Conservation (phyloP, 164 flowering plant species). For the Pachysandra terminalis region DNA sequence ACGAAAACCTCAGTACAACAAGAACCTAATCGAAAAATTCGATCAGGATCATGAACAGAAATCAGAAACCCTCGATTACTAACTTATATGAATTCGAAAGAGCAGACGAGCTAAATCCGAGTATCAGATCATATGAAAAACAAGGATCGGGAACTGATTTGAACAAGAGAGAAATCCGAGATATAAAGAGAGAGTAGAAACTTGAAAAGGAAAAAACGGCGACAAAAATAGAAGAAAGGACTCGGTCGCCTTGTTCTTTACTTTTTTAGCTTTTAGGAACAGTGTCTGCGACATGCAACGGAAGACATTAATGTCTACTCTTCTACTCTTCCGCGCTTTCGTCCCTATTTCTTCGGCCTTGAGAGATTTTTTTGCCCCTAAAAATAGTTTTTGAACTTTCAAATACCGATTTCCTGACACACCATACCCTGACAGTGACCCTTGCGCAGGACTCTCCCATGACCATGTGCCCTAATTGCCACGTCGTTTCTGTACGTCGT, state of each 20-base stretch:
- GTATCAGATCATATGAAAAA: background rate
- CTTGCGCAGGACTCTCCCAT: no score
- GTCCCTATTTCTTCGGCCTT: background rate
- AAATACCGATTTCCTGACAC: slow-evolving; percentile 5
- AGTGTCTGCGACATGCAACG: background rate
- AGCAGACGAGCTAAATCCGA: background rate
- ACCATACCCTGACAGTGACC: background rate
- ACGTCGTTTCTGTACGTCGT: no score
- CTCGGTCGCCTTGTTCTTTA: background rate
- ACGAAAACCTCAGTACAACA: slow-evolving; percentile 11
- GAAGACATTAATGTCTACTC: slow-evolving; percentile 8
- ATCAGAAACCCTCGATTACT: background rate
- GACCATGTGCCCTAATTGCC: no score
- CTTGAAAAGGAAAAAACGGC: background rate
- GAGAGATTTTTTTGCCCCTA: no score
- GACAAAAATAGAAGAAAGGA: background rate
- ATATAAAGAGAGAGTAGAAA: background rate
- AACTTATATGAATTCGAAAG: background rate
- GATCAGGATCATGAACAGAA: no score
- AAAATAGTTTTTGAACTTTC: slow-evolving; percentile 16
- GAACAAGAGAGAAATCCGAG: background rate
- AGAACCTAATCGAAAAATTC: background rate
- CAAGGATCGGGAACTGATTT: background rate
- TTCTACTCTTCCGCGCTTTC: no score
- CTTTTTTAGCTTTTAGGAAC: no score